Evolutionary conservation across 2,329 filamentous ascomycete genomes (phyloP).

Genomic region (Fusarium dlaminii): DNA sequence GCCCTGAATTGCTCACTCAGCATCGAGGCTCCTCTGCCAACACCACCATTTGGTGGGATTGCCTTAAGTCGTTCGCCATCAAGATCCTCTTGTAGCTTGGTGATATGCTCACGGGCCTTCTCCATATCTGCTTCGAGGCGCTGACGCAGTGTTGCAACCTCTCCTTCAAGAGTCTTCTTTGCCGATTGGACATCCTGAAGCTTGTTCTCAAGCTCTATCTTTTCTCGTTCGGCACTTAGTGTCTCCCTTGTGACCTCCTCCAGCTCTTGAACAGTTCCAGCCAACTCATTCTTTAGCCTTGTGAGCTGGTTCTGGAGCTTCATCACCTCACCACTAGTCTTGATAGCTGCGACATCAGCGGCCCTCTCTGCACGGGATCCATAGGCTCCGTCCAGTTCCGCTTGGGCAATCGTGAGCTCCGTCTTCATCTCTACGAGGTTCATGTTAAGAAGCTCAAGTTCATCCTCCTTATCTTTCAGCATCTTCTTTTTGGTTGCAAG

Average conservation of each 20-base stretch:
- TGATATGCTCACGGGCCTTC: slow-evolving; percentile 48
- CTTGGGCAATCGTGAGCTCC: slow-evolving; percentile 68
- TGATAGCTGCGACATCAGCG: slow-evolving; percentile 64
- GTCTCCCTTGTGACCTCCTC: slow-evolving; percentile 64
- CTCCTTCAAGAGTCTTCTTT: slow-evolving; percentile 35
- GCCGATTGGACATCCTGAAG: slow-evolving; percentile 39
- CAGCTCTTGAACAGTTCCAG: slow-evolving; percentile 60
- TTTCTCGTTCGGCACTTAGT: slow-evolving; percentile 60
- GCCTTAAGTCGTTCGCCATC: slow-evolving; percentile 60
- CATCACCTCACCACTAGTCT: slow-evolving; percentile 56
- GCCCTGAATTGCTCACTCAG: slow-evolving; percentile 66
- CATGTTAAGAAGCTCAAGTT: slow-evolving; percentile 61
- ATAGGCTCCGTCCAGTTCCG: slow-evolving; percentile 70
- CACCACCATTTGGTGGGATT: slow-evolving; percentile 46
- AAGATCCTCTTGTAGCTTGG: slow-evolving; percentile 61
- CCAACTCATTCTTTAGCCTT: slow-evolving; percentile 61
- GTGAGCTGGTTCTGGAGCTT: slow-evolving; percentile 60
- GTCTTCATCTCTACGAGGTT: slow-evolving; percentile 68
- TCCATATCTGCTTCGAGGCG: slow-evolving; percentile 55
- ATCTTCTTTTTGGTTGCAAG: slow-evolving; percentile 52
- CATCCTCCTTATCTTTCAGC: slow-evolving; percentile 59
- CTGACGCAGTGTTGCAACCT: slow-evolving; percentile 42
- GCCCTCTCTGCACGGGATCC: slow-evolving; percentile 68
- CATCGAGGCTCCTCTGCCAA: slow-evolving; percentile 57
- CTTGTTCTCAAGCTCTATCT: slow-evolving; percentile 54